Evolutionary conservation across 495 filamentous ascomycete species (phyloP), one percentile per base, ranked within the genome.

Genomic region (Parathielavia hyrcaniae): DNA sequence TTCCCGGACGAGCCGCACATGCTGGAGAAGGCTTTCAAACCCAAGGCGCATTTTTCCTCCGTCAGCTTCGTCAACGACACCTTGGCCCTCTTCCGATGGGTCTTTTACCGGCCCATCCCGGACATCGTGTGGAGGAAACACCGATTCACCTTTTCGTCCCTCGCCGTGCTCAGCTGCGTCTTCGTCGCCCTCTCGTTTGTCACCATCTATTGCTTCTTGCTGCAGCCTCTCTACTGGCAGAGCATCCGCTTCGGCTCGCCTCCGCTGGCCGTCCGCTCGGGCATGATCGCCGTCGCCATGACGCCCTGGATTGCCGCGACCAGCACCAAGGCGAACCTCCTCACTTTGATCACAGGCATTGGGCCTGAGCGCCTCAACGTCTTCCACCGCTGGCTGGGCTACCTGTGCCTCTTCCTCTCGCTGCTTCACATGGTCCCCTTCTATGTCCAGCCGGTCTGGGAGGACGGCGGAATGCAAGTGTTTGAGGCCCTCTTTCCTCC

Each of bases 221-320:
- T 87, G 45, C 89, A 91, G 60, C 90, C 90, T 3, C 76, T 91
- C 10, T 95, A 88, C 73, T 93, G 86, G 78, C 75, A 87, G 67
- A 88, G 85, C 67, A 92, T 95, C 61, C 75, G 74, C 32, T 90
- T 81, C 55, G 92, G 92, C 35, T 95, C 93, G 5, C 92, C 92
- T 41, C 92, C 92, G 9, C 68, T 97, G 23, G 90, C 91, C 23
- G 87, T 96, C 63, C 86, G 92, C 58, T 81, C 90, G 14, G 92
- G 92, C 43, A 97, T 97, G 92, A 82, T 96, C 32, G 86, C 92
- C 30, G 84, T 97, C 17, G 88, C 92, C 26, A 88, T 96, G 87
- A 86, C 92, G 22, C 92, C 92, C 6, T 97, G 91, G 88, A 91
- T 97, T 53, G 71, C 96, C 20, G 91, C 86, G 7, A 82, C 91